Conservation (phyloP, 1,284 basidiomycete species). For the Lignosus rhinocerotis region DNA sequence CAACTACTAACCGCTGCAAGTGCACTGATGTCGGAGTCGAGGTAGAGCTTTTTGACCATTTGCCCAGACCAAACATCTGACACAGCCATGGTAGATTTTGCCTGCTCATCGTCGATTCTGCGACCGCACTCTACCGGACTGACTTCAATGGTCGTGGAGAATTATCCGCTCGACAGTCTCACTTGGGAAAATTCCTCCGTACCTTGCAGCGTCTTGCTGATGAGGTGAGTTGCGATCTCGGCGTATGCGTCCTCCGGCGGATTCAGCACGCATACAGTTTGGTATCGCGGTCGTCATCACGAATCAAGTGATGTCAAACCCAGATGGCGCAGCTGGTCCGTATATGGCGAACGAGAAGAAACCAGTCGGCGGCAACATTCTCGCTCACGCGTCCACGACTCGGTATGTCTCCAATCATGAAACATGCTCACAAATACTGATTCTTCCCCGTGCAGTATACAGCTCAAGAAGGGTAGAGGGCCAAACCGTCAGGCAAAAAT, state of each 20-base stretch:
- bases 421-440: neutral
- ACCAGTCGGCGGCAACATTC: conserved; percentile 96
- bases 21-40: conserved; percentile 96
- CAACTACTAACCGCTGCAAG: conserved; percentile 89
- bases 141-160: conserved; percentile 97
- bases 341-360: conserved; percentile 94
- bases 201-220: conserved; percentile 93
- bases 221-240: conserved; percentile 61
- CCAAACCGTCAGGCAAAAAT: conserved; percentile 96
- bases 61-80: conserved; percentile 17
- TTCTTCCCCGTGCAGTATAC: conserved; percentile 53
- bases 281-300: conserved; percentile 97
- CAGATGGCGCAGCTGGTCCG: conserved; percentile 89
- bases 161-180: conserved; percentile 92
- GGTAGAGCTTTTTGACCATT: conserved; percentile 47
- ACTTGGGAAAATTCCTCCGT: conserved; percentile 96
- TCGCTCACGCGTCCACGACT: conserved; percentile 95
- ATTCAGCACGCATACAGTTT: conserved; percentile 56
- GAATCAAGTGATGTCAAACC: conserved; percentile 98
- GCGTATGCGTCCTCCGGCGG: neutral
- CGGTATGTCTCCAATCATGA: conserved; percentile 46
- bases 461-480: conserved; percentile 91
- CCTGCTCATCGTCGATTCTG: conserved; percentile 95
- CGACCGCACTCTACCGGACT: conserved; percentile 94
- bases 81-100: conserved; percentile 71